Percentiles rank a stretch among this genome's conserved stretches.
These are phyloP conservation scores for Paragyromitra xinjiangensis DNA, from an alignment of 495 filamentous ascomycete genomes.

Conservation along the genomic window DNA sequence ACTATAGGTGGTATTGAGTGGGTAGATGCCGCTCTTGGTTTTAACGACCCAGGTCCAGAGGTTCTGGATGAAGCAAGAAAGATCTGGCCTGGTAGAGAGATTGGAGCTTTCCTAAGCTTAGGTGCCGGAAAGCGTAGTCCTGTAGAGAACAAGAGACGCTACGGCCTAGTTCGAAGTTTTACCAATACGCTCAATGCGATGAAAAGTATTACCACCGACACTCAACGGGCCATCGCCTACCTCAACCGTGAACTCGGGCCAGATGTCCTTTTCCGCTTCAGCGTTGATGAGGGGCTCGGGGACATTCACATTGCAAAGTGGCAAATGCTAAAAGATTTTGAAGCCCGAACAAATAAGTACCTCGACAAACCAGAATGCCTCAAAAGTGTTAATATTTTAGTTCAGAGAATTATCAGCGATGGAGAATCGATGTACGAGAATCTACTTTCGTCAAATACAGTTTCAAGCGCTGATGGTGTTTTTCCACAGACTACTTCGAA, in stretches of 20 bases:
- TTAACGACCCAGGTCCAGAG: conserved; percentile 16
- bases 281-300: conserved; percentile 6
- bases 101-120: conserved; percentile 22
- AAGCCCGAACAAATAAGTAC: conserved; percentile 19
- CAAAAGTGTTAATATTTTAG: conserved; percentile 7
- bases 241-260: background rate
- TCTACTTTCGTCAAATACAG: background rate
- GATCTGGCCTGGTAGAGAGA: conserved; percentile 35
- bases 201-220: conserved; percentile 4
- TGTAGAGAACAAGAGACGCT: background rate
- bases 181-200: background rate
- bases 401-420: background rate
- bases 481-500: background rate
- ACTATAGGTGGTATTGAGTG: background rate
- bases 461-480: background rate
- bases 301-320: conserved; percentile 15
- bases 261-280: conserved; percentile 17
- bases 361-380: background rate
- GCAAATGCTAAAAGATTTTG: background rate
- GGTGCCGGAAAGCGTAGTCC: conserved; percentile 10
- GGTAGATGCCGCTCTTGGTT: conserved; percentile 28
- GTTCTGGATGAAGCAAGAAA: conserved; percentile 14
- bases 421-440: background rate
- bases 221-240: background rate
- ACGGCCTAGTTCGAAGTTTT: background rate